Conservation (phyloP, 495 filamentous ascomycete genomes). For the Penicillium lagena region DNA sequence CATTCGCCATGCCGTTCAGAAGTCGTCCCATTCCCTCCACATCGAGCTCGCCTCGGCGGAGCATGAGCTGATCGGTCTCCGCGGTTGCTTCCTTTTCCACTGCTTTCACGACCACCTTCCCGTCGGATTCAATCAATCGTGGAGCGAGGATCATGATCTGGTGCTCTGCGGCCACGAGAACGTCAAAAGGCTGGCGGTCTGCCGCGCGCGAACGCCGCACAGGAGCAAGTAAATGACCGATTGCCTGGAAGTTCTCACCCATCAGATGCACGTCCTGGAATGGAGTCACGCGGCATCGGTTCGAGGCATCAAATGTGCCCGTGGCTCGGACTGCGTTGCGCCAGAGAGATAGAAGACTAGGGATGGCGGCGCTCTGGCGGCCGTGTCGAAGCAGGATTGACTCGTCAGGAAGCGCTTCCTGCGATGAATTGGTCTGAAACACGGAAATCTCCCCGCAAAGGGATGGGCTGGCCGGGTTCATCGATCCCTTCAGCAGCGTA, state of each 20-base stretch:
- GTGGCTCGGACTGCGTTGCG: constrained; percentile 53
- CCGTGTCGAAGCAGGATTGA: constrained; percentile 62
- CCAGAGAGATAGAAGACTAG: constrained; percentile 63
- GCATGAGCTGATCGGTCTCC: constrained; percentile 37
- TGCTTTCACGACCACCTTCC: background rate
- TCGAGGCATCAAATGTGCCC: constrained; percentile 47
- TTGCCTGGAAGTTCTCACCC: constrained; percentile 58
- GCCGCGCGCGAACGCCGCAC: constrained; percentile 25
- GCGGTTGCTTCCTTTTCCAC: constrained; percentile 13
- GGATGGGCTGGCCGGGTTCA: constrained; percentile 22
- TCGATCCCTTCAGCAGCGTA: constrained; percentile 43
- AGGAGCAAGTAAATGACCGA: constrained; percentile 45
- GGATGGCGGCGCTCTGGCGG: constrained; percentile 54
- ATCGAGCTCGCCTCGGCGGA: constrained; percentile 41
- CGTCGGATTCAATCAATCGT: constrained; percentile 24
- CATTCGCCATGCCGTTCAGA: constrained; percentile 38
- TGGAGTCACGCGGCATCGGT: constrained; percentile 36
- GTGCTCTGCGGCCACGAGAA: constrained; percentile 59
- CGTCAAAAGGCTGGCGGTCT: constrained; percentile 45
- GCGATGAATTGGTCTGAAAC: constrained; percentile 34
- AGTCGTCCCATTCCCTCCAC: constrained; percentile 48
- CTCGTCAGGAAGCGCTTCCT: constrained; percentile 51
- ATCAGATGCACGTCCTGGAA: constrained; percentile 50
- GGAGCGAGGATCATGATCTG: constrained; percentile 53
- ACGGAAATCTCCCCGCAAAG: constrained; percentile 63